phyloP scores from a whole-genome alignment of 139 green algal species.

The Micractinium conductrix region DNA sequence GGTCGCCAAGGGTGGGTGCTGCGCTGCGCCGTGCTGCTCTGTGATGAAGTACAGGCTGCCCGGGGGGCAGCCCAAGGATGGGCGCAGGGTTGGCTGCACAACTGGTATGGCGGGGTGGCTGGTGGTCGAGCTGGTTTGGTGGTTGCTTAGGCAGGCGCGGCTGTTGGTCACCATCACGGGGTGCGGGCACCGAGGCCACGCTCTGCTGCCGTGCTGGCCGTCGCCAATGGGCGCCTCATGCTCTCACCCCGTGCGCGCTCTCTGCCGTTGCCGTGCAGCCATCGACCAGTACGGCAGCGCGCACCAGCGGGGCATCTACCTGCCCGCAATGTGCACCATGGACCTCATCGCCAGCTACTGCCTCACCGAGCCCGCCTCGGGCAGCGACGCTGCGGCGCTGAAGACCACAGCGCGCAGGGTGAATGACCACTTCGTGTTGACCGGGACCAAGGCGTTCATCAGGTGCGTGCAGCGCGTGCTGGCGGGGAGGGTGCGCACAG shows the following conservation, averaged over 20 bases:
- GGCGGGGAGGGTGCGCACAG: neutral
- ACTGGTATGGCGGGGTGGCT: neutral
- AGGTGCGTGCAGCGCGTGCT: neutral
- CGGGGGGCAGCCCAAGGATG: too few relatives aligned
- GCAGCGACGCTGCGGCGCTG: slow-evolving; percentile 75
- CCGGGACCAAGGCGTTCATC: slow-evolving; percentile 42
- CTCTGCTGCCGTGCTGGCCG: too few relatives aligned
- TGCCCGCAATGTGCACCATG: slow-evolving; percentile 67
- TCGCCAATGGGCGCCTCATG: too few relatives aligned
- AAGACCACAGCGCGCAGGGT: slow-evolving; percentile 54
- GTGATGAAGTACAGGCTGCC: too few relatives aligned
- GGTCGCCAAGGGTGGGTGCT: slow-evolving; percentile 41
- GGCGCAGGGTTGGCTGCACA: neutral
- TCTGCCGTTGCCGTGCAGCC: too few relatives aligned
- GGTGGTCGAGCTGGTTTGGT: neutral
- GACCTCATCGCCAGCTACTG: slow-evolving; percentile 84
- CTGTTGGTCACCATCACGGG: too few relatives aligned
- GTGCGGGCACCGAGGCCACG: too few relatives aligned
- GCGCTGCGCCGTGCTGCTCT: too few relatives aligned
- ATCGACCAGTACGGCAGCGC: slow-evolving; percentile 65
- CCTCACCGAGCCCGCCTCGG: slow-evolving; percentile 80
- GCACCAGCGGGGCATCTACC: slow-evolving; percentile 54
- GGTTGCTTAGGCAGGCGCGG: too few relatives aligned
- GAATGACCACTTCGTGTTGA: slow-evolving; percentile 58
- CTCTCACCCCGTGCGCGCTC: too few relatives aligned